Conservation (phyloP, 2,329 filamentous ascomycete species). For the Orbilia quercus region DNA sequence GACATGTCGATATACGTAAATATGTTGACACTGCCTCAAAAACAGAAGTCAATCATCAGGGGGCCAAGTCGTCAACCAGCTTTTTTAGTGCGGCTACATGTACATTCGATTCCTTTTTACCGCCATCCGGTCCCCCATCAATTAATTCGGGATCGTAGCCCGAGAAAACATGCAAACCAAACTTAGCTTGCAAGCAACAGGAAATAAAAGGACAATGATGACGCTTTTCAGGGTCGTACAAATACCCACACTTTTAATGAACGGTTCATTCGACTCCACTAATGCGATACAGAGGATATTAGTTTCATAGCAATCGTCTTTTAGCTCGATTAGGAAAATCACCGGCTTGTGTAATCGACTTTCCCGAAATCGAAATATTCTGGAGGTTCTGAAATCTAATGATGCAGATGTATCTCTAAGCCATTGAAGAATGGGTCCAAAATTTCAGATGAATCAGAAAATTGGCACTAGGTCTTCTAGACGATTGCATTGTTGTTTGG, state of each 20-base stretch:
- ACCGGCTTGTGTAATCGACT: conserved; percentile 35
- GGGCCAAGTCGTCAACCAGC: background rate
- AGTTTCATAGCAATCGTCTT: too few species aligned
- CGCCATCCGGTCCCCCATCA: conserved; percentile 1
- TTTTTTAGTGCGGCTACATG: background rate
- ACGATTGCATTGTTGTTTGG: conserved; percentile 9
- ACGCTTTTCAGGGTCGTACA: conserved; percentile 17
- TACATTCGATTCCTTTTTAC: background rate
- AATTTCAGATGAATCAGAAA: background rate
- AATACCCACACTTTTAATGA: background rate
- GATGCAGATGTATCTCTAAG: background rate
- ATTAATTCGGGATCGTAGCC: conserved; percentile 28
- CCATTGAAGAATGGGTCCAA: conserved; percentile 11
- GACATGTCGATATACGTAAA: background rate
- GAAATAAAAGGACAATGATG: conserved; percentile 7
- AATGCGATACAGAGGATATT: background rate
- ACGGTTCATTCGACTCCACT: too few species aligned
- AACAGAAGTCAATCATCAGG: conserved; percentile 33
- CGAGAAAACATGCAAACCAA: conserved; percentile 17
- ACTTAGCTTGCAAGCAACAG: too few species aligned
- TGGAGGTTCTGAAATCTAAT: conserved; percentile 18
- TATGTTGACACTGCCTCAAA: conserved; percentile 7
- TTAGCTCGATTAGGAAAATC: conserved; percentile 21
- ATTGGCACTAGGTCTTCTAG: background rate
- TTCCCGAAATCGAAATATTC: conserved; percentile 53